phyloP scores from a whole-genome alignment of 768 basidiomycete species.

The Mycena belliarum region DNA sequence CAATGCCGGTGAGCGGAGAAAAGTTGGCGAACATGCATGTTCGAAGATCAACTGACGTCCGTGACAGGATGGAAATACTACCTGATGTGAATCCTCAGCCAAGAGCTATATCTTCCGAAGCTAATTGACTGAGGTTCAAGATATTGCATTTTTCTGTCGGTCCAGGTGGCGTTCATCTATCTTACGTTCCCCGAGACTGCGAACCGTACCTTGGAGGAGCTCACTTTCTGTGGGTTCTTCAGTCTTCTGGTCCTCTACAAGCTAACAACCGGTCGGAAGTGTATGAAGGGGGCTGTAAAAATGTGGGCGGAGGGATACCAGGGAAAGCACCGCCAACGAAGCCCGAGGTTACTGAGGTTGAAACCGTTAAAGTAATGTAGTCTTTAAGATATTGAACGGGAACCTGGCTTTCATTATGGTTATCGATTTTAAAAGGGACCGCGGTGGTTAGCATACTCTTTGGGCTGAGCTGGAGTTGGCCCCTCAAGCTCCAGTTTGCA shows the following conservation, averaged over 20 bases:
- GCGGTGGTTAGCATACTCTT: too few relatives aligned
- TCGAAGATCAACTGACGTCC: neutral
- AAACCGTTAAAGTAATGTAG: too few relatives aligned
- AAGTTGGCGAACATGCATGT: neutral
- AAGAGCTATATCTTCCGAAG: neutral
- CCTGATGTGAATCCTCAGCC: too few relatives aligned
- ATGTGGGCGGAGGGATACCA: too few relatives aligned
- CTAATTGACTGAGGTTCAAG: neutral
- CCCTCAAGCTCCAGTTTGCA: too few relatives aligned
- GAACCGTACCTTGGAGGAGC: slow-evolving; percentile 7
- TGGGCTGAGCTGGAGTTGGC: too few relatives aligned
- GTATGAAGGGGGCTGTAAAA: neutral
- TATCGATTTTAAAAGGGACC: too few relatives aligned
- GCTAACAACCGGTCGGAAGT: neutral
- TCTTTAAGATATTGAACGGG: too few relatives aligned
- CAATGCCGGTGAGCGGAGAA: neutral
- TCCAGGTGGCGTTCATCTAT: slow-evolving; percentile 6
- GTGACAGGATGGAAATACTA: slow-evolving; percentile 7
- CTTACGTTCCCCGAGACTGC: slow-evolving; percentile 8
- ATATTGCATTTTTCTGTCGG: neutral
- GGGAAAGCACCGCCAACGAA: too few relatives aligned
- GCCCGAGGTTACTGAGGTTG: too few relatives aligned
- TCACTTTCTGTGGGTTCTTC: slow-evolving; percentile 3
- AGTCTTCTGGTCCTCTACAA: neutral
- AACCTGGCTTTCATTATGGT: too few relatives aligned